Evolutionary conservation across 1,284 basidiomycete genomes (phyloP).

Genomic region (Apiotrichum gamsii): DNA sequence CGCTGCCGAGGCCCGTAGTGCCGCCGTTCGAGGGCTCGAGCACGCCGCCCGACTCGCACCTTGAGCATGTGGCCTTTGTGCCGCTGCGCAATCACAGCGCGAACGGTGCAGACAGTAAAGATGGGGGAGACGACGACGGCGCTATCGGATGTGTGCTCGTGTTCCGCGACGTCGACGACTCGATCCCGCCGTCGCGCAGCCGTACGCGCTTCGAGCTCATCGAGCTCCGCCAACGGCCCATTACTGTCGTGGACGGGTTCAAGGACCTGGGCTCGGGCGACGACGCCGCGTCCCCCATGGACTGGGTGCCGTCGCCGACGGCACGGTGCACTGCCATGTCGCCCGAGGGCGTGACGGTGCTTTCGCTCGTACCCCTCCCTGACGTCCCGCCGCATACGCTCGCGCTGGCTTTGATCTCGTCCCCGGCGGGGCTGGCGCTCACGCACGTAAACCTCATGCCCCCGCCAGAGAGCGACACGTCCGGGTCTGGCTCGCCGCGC

Average conservation of each 20-base stretch:
- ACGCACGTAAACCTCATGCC: slow-evolving; percentile 23
- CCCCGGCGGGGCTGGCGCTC: slow-evolving; percentile 13
- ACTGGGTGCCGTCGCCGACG: slow-evolving; percentile 13
- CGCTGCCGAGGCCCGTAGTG: slow-evolving; percentile 16
- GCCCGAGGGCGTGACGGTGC: slow-evolving; percentile 18
- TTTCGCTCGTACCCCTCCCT: slow-evolving; percentile 23
- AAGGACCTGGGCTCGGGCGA: slow-evolving; percentile 10
- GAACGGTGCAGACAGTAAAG: slow-evolving; percentile 2
- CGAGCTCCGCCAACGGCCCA: slow-evolving; percentile 10
- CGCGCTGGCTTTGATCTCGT: slow-evolving; percentile 23
- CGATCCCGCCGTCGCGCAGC: not conserved
- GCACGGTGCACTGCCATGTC: slow-evolving; percentile 12
- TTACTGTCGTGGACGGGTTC: slow-evolving; percentile 16
- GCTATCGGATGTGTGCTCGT: slow-evolving; percentile 8
- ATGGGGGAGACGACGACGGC: slow-evolving; percentile 4
- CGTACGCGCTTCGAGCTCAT: slow-evolving; percentile 16
- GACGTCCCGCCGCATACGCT: slow-evolving; percentile 23
- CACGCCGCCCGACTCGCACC: slow-evolving; percentile 1
- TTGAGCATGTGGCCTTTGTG: slow-evolving; percentile 12
- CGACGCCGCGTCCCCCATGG: slow-evolving; percentile 4
- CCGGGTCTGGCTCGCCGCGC: slow-evolving; percentile 2
- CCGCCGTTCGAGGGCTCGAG: slow-evolving; percentile 1
- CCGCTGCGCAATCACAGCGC: slow-evolving; percentile 6
- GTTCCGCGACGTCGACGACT: slow-evolving; percentile 12
- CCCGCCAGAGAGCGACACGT: not conserved